Conservation (phyloP, 805 yeast genomes). For the Blastobotrys peoriensis region DNA sequence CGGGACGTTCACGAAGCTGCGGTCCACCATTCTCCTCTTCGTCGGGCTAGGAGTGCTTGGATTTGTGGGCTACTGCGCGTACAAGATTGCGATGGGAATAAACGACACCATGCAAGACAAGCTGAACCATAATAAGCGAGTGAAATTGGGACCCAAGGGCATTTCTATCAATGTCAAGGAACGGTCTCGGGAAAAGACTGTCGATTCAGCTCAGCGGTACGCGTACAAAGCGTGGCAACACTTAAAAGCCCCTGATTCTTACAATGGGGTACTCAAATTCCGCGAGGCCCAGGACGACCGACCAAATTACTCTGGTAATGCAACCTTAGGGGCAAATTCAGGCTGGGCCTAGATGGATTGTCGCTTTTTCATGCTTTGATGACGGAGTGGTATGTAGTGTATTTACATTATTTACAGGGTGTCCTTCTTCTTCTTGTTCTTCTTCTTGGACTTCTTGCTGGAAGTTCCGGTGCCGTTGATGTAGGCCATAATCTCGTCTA, state of each 20-base stretch:
- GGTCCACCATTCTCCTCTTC: constrained; percentile 8
- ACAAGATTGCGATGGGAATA: constrained; percentile 10
- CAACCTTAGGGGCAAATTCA: constrained; percentile 3
- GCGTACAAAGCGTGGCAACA: constrained; percentile 10
- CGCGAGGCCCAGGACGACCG: not conserved
- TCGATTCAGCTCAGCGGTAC: constrained; percentile 13
- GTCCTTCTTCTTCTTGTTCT: constrained; percentile 43
- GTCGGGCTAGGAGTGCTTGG: constrained; percentile 8
- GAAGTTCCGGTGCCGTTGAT: constrained; percentile 47
- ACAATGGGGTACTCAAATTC: constrained; percentile 6
- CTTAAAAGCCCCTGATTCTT: constrained; percentile 9
- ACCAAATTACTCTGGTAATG: not conserved
- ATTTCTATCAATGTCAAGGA: constrained; percentile 13
- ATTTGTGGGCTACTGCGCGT: constrained; percentile 15
- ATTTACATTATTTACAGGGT: constrained; percentile 9
- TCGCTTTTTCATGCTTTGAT: no score
- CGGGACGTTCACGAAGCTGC: constrained; percentile 1
- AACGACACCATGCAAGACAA: constrained; percentile 11
- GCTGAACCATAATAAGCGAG: constrained; percentile 12
- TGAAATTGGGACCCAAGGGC: constrained; percentile 14
- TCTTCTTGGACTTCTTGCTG: constrained; percentile 27
- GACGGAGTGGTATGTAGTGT: no score
- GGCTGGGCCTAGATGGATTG: constrained; percentile 7
- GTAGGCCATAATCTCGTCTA: constrained; percentile 66
- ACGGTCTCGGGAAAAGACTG: constrained; percentile 8